Evolutionary conservation across 306 rosid genomes (phyloP), one percentile per base, ranked within the genome.

Genomic region (Vigna nakashimae): DNA sequence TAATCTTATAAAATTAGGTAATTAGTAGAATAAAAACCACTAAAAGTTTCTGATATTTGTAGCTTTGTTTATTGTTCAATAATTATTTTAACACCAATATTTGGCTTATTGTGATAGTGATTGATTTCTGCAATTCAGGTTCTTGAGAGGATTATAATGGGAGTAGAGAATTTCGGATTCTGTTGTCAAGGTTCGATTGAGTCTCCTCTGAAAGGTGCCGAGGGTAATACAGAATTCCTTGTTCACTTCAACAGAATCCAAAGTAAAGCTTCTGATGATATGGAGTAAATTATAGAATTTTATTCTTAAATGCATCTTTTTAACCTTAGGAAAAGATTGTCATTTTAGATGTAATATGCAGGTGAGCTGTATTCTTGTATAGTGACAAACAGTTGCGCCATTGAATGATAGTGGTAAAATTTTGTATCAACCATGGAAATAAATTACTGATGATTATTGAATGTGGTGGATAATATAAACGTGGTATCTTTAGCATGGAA

Each of bases 171-270:
- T 48, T 87, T 87, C 38, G 98, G 97, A 77, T 91, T 92, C 86
- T 82, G 82, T 78, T 82, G 89, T 84, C 81, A 84, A 80, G 98
- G 98, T 20, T 89, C 91, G 97, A 88, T 90, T 9, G 92, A 91
- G 77, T 95, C 98, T 66, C 98, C 98, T 70, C 87, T 95, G 59
- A 95, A 89, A 81, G 98, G 98, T 26, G 97, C 96, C 0, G 97
- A 92, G 87, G 98, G 98, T 55, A 95, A 95, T 80, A 89, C 88
- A 70, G 98, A 95, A 80, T 95, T 95, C 79, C 90, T 95, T 34
- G 98, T 87, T 82, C 85, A 87, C 82, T 95, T 95, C 57, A 56
- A 52, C 76, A 86, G 91, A 73, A 82, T 68, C 15, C 40, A 75
- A 32, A 1, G 9, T 42, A 20, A 70, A 71, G 57, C 17, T 66